Conservation (phyloP, 169 alveolate species). For the Toxoplasma gondii region DNA sequence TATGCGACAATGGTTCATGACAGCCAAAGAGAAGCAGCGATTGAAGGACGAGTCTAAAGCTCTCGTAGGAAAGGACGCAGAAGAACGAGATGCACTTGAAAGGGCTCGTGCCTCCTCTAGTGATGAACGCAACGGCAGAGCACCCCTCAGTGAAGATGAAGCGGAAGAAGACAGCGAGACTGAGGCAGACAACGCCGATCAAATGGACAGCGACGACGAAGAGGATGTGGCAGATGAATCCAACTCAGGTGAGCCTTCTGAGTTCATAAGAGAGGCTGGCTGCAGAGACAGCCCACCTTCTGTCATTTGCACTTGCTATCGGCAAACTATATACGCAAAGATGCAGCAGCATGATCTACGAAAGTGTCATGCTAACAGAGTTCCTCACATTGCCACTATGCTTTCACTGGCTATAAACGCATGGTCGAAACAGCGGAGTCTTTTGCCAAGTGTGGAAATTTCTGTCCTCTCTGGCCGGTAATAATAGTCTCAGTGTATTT, state of each 20-base stretch:
- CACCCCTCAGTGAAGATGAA: not conserved
- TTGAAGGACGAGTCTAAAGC: slow-evolving; percentile 33
- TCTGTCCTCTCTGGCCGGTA: too few species aligned
- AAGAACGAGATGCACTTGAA: not conserved
- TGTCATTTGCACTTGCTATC: not conserved
- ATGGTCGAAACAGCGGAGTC: too few species aligned
- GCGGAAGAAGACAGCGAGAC: slow-evolving; percentile 2
- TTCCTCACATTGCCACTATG: too few species aligned
- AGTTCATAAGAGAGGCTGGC: not conserved
- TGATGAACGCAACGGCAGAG: not conserved
- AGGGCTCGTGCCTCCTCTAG: not conserved
- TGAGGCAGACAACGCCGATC: not conserved
- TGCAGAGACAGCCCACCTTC: not conserved
- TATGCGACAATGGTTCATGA: slow-evolving; percentile 51
- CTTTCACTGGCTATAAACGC: too few species aligned
- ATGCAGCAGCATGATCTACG: too few species aligned
- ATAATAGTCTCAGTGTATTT: too few species aligned
- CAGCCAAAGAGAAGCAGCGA: slow-evolving; percentile 40
- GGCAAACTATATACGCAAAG: not conserved
- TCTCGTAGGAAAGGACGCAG: not conserved
- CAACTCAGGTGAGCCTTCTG: not conserved
- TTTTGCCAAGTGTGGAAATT: too few species aligned
- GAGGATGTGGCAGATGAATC: not conserved
- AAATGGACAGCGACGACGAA: not conserved
- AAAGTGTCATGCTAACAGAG: too few species aligned